phyloP scores from a whole-genome alignment of 352 stramenopile genomes.

The Phytopythium sindhum region DNA sequence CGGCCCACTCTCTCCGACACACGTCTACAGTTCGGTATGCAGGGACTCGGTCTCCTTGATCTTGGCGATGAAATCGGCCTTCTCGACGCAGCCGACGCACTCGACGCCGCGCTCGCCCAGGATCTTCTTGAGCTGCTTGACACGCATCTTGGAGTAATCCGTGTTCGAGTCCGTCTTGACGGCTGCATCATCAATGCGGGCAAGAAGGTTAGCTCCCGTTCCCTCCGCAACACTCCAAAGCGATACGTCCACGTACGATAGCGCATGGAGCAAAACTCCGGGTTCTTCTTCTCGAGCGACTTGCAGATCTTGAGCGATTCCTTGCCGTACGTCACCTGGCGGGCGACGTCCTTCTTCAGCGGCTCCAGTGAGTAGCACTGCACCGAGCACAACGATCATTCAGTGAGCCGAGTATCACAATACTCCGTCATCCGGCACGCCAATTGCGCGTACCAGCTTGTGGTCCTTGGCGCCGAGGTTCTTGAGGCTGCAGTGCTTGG shows the following conservation, averaged over 20 bases:
- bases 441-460: slow-evolving; percentile 68
- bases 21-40: slow-evolving; percentile 78
- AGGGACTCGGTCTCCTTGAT: slow-evolving; percentile 89
- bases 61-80: slow-evolving; percentile 94
- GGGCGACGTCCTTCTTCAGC: slow-evolving; percentile 93
- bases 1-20: neutral
- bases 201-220: neutral
- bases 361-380: slow-evolving; percentile 94
- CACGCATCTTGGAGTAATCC: slow-evolving; percentile 93
- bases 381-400: slow-evolving; percentile 12
- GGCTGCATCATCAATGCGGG: slow-evolving; percentile 29
- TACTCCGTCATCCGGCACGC: neutral
- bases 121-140: slow-evolving; percentile 95
- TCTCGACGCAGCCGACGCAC: slow-evolving; percentile 93
- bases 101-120: slow-evolving; percentile 89
- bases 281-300: slow-evolving; percentile 92
- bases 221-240: too few relatives aligned
- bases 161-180: slow-evolving; percentile 93
- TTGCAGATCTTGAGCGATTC: slow-evolving; percentile 93
- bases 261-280: slow-evolving; percentile 93
- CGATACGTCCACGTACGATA: slow-evolving; percentile 76
- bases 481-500: slow-evolving; percentile 80
- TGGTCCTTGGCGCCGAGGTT: slow-evolving; percentile 87
- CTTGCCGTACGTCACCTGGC: slow-evolving; percentile 91
- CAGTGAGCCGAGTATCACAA: neutral